Evolutionary conservation across 352 stramenopile species (phyloP), one percentile per base, ranked within the genome.

Genomic region (Phytophthora hybrid): DNA sequence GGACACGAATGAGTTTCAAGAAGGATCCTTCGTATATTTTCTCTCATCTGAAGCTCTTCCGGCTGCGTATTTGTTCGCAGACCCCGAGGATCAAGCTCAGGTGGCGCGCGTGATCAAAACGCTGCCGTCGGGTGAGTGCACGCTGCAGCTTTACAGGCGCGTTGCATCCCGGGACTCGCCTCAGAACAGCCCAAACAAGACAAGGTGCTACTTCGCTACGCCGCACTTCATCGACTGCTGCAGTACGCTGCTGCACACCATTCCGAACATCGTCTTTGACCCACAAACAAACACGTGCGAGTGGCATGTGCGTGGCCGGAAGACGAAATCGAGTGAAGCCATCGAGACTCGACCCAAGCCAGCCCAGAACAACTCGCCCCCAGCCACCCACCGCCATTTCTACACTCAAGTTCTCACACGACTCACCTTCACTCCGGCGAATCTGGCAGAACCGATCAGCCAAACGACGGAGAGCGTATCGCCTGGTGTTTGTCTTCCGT

Each of bases 221-320:
- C 76, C 78, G 9, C 73, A 87, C 37, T 81, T 80, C 46, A 82
- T 85, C 37, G 76, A 87, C 23, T 81, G 76, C 41, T 85, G 69
- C 54, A 70, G 73, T 2, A 80, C 76, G 8, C 63, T 81, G 29
- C 59, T 87, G 4, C 72, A 81, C 51, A 85, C 59, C 18, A 70
- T 83, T 46, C 73, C 78, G n/a, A 67, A 63, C n/a, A 80, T 85
- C 41, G 26, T 23, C 14, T 85, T 69, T 41, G 66, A 85, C 52
- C 51, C 34, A 8, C 23, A 57, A 9, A 68, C 68, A 11, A 72
- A 70, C 34, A 79, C 60, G 2, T 84, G 75, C 54, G 63, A 77
- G 39, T 84, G 78, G 78, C 60, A 21, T 10, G 32, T 60, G 46
- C 54, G 55, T 32, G 11, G 18, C 14, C 32, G 41, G 11, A 53